Conservation (phyloP, 768 basidiomycete genomes). For the Naganishia onofrii region DNA sequence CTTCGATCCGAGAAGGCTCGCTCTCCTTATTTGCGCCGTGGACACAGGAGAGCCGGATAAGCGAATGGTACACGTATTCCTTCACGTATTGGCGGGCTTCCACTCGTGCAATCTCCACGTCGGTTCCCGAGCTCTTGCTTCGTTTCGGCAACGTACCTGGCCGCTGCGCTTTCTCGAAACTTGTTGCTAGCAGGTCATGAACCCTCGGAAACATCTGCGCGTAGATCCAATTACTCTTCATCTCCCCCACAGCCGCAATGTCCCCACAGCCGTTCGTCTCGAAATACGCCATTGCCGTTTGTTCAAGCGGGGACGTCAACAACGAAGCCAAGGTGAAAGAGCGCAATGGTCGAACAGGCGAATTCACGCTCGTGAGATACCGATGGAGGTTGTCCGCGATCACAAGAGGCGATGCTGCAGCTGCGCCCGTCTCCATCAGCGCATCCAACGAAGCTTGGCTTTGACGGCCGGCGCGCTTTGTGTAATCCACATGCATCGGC, state of each 20-base stretch:
- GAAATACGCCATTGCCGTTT: conserved; percentile 26
- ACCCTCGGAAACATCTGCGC: conserved; percentile 29
- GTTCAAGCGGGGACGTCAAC: neutral
- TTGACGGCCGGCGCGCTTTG: neutral
- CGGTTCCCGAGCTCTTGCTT: neutral
- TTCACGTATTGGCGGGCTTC: neutral
- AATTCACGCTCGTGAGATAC: neutral
- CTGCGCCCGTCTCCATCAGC: neutral
- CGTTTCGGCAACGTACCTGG: neutral
- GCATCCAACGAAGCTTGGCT: neutral
- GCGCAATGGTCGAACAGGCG: neutral
- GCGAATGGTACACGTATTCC: conserved; percentile 22
- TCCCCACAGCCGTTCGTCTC: conserved; percentile 29
- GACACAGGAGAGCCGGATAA: conserved; percentile 30
- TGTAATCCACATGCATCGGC: conserved; percentile 5
- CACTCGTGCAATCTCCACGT: neutral
- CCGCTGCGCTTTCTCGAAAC: neutral
- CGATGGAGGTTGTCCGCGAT: neutral
- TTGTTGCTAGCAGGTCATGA: neutral
- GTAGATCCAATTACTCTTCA: conserved; percentile 31
- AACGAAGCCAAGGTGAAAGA: conserved; percentile 15
- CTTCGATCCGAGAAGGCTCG: neutral
- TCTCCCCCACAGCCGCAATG: conserved; percentile 22
- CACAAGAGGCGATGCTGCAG: neutral
- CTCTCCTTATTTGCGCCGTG: conserved; percentile 27